Evolutionary conservation across 2,329 filamentous ascomycete species (phyloP), one percentile per base, ranked within the genome.

Genomic region (Fonsecaea pedrosoi): DNA sequence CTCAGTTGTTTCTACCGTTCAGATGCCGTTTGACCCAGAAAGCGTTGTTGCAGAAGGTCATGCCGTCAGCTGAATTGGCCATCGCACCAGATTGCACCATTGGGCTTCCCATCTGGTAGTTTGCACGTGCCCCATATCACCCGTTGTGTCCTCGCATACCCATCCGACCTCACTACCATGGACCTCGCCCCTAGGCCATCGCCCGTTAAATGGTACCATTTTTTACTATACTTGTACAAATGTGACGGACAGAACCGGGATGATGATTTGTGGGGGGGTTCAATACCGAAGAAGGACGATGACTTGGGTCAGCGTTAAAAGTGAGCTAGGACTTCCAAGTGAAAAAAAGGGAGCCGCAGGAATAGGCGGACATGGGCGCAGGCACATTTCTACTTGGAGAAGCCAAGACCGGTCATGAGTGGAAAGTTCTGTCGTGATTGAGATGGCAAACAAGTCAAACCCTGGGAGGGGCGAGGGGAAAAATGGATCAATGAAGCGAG

Each of bases 41-140:
- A 15, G 64, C 50, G 18, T 12, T 54, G 34, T 38, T 62, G 58
- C 50, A 60, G 54, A 30, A 34, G 37, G 9, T 62, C 53, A 56
- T 62, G 60, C 60, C 60, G 60, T 62, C 60, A 62, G 60, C 60
- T 62, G 53, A 61, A 61, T 30, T 38, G 18, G 15, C 45, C 9
- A 32, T 38, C 45, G 45, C 25, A 25, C 25, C 25, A 25, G 25
- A 25, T 25, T 25, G 25, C 25, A 25, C 25, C 25, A 25, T 25
- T 25, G 57, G 59, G 40, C 59, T 15, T 53, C 25, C 59, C 59
- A 61, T 21, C 45, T 42, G 50, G 40, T 34, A 61, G 10, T 54
- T 54, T 61, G 59, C 37, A 35, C 59, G 59, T 30, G 25, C 18
- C 18, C 45, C 18, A 25, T 12, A 50, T 25, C 15, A 42, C 45